Conservation (phyloP, 352 stramenopile genomes). For the Phytophthora quininea region DNA sequence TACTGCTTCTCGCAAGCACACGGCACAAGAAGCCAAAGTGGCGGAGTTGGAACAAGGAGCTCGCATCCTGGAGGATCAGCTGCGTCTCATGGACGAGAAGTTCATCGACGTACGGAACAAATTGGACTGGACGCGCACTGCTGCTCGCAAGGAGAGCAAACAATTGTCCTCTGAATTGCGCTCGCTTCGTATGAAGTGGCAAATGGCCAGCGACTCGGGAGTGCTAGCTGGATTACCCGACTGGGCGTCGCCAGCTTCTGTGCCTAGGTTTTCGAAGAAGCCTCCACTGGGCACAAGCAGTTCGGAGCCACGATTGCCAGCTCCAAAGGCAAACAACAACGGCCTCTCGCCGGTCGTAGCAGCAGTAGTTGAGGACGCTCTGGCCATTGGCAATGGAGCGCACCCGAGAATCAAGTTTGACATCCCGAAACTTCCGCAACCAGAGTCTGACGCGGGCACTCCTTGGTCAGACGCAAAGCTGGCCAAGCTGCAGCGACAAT, state of each 20-base stretch:
- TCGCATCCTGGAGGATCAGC: conserved; percentile 95
- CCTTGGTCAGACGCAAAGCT: conserved; percentile 83
- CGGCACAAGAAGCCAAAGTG: conserved; percentile 86
- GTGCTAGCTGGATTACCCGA: conserved; percentile 50
- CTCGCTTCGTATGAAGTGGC: conserved; percentile 76
- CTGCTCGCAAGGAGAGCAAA: conserved; percentile 84
- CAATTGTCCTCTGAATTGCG: conserved; percentile 68
- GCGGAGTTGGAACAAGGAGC: conserved; percentile 92
- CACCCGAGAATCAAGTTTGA: conserved; percentile 53
- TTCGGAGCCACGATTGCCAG: conserved; percentile 57
- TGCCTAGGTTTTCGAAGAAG: conserved; percentile 38
- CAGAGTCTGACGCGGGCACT: conserved; percentile 57
- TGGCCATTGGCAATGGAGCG: conserved; percentile 32
- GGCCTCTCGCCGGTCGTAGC: conserved; percentile 28
- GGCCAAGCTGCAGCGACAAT: conserved; percentile 41
- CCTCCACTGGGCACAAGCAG: conserved; percentile 47
- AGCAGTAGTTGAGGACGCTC: conserved; percentile 35
- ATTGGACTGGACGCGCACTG: conserved; percentile 93
- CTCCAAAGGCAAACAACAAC: conserved; percentile 35
- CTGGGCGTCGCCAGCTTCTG: conserved; percentile 39
- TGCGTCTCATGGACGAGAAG: conserved; percentile 97
- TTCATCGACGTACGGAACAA: conserved; percentile 97
- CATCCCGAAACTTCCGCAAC: conserved; percentile 80
- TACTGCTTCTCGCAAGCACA: conserved; percentile 80
- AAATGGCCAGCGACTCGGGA: conserved; percentile 68